phyloP scores from a whole-genome alignment of 805 yeast genomes.

The Alloascoidea hylecoeti region DNA sequence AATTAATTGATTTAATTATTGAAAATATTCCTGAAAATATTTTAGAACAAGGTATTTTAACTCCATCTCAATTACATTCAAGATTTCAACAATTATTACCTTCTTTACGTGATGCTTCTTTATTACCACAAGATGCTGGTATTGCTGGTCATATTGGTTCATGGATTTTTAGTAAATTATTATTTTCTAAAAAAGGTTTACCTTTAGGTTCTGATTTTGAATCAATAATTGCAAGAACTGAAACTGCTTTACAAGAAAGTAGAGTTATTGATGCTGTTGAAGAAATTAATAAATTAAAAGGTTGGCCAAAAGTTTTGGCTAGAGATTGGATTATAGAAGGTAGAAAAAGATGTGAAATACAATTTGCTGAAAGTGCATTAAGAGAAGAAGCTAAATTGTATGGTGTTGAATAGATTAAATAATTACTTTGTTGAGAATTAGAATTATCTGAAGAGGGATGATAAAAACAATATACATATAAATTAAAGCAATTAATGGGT shows the following conservation, averaged over 20 bases:
- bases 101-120: conserved; percentile 76
- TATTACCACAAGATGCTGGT: conserved; percentile 93
- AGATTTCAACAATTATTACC: conserved; percentile 74
- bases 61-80: conserved; percentile 62
- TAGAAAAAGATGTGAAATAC: conserved; percentile 79
- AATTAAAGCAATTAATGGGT: too few relatives aligned
- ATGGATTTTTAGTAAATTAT: conserved; percentile 54
- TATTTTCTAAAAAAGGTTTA: conserved; percentile 66
- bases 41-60: conserved; percentile 43
- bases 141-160: conserved; percentile 85
- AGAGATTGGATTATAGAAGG: conserved; percentile 87
- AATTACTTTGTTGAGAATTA: too few relatives aligned
- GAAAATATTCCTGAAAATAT: conserved; percentile 30
- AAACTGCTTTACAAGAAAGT: conserved; percentile 57
- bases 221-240: conserved; percentile 76
- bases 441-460: too few relatives aligned
- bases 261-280: conserved; percentile 82
- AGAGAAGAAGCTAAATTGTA: conserved; percentile 20
- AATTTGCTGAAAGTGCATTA: conserved; percentile 48
- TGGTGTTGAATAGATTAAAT: too few relatives aligned
- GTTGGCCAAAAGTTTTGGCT: conserved; percentile 86
- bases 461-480: too few relatives aligned
- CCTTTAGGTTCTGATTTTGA: conserved; percentile 80
- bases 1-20: conserved; percentile 35
- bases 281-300: conserved; percentile 78